These are phyloP conservation scores for Cymbopogon citratus DNA, from an alignment of 176 grass and related monocot species.

Conservation along the genomic window DNA sequence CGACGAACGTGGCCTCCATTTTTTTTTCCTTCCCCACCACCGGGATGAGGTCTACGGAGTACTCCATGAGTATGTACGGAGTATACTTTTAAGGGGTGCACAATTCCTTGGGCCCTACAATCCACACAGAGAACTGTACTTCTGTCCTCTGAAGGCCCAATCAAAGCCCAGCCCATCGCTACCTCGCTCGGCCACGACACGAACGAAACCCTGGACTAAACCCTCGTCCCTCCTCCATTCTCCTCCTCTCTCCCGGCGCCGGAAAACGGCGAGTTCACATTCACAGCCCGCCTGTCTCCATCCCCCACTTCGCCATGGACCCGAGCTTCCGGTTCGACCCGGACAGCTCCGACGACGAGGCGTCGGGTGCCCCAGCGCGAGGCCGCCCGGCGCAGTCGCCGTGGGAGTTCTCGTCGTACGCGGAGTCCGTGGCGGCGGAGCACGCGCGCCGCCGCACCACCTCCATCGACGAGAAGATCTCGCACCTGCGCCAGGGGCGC, in stretches of 20 bases:
- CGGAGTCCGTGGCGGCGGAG: conserved; percentile 69
- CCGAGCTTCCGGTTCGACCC: conserved; percentile 64
- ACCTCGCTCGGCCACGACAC: neutral
- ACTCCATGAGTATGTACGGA: too few relatives aligned
- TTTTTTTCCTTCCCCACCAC: too few relatives aligned
- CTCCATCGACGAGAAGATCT: conserved; percentile 80
- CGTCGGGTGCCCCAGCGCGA: neutral
- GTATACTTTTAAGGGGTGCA: too few relatives aligned
- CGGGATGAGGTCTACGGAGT: too few relatives aligned
- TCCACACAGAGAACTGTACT: too few relatives aligned
- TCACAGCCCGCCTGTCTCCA: neutral
- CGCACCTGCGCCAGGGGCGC: conserved; percentile 30
- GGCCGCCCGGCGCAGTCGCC: conserved; percentile 49
- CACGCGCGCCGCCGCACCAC: conserved; percentile 49
- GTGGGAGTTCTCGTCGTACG: conserved; percentile 78
- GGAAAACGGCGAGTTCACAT: neutral
- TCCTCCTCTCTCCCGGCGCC: neutral
- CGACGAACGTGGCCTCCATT: too few relatives aligned
- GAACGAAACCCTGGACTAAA: conserved; percentile 31
- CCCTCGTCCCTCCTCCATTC: conserved; percentile 13
- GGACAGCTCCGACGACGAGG: conserved; percentile 53
- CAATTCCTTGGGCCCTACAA: too few relatives aligned
- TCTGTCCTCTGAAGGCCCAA: too few relatives aligned
- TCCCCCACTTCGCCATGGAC: conserved; percentile 43
- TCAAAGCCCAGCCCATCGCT: neutral